These are phyloP conservation scores for Leucaena leucocephala DNA, from an alignment of 306 rosid genomes.

Conservation along the genomic window DNA sequence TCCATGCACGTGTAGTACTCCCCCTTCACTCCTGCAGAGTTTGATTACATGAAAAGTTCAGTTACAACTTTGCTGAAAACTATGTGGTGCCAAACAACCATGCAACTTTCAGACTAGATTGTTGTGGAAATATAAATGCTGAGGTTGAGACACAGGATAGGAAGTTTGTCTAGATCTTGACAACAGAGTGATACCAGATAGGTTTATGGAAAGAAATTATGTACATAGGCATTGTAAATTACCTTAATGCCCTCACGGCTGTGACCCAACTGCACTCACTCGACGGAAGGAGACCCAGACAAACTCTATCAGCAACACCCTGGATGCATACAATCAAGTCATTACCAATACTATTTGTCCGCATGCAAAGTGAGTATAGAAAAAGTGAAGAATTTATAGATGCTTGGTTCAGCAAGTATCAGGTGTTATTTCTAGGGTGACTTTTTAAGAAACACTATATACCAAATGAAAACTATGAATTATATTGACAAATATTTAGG, in stretches of 20 bases:
- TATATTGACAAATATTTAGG: not conserved
- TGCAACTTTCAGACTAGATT: constrained; percentile 1
- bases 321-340: constrained; percentile 41
- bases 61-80: not conserved
- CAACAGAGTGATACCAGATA: constrained; percentile 8
- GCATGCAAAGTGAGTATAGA: too few relatives aligned
- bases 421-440: too few relatives aligned
- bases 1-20: constrained; percentile 78
- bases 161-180: constrained; percentile 11
- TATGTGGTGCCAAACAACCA: not conserved
- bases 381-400: too few relatives aligned
- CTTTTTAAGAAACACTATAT: too few relatives aligned
- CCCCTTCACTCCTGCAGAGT: constrained; percentile 78
- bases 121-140: constrained; percentile 1
- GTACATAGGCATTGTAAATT: constrained; percentile 26
- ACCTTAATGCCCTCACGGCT: constrained; percentile 88
- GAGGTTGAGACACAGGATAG: not conserved
- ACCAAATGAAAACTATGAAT: too few relatives aligned
- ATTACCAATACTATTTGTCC: not conserved
- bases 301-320: constrained; percentile 89
- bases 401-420: too few relatives aligned
- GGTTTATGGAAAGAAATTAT: constrained; percentile 10
- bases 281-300: constrained; percentile 94
- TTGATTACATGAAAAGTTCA: constrained; percentile 33
- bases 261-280: constrained; percentile 89